Conservation (phyloP, 495 filamentous ascomycete genomes). For the Penicillium coprophilum region DNA sequence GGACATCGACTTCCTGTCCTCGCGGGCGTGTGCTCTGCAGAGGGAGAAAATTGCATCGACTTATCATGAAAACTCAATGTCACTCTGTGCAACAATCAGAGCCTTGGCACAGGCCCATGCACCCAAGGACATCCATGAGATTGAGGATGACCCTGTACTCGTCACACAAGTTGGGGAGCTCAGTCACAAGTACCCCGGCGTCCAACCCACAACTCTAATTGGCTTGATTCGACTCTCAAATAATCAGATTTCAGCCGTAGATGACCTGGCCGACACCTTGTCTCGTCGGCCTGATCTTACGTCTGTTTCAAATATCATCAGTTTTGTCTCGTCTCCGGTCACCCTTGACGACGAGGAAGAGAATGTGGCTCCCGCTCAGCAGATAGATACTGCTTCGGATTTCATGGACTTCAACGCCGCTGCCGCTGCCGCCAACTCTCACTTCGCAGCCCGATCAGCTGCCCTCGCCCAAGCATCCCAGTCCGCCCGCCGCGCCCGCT, state of each 20-base stretch:
- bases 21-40: conserved; percentile 44
- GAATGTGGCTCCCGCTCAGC: conserved; percentile 6
- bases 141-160: conserved; percentile 45
- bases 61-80: conserved; percentile 64
- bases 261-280: conserved; percentile 58
- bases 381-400: conserved; percentile 1
- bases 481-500: conserved; percentile 62
- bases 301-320: conserved; percentile 43
- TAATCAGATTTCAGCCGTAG: conserved; percentile 54
- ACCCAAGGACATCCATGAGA: conserved; percentile 29
- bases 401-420: conserved; percentile 29
- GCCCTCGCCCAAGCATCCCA: conserved; percentile 61
- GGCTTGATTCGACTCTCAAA: conserved; percentile 56
- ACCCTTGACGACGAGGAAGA: conserved; percentile 33
- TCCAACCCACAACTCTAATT: conserved; percentile 44
- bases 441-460: conserved; percentile 41
- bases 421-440: conserved; percentile 32
- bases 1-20: conserved; percentile 60
- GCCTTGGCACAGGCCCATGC: conserved; percentile 45
- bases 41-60: conserved; percentile 54
- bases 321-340: conserved; percentile 37
- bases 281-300: conserved; percentile 27
- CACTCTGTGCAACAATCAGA: conserved; percentile 53
- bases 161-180: conserved; percentile 55
- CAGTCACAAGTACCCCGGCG: conserved; percentile 48